A percentile compares a stretch with the other conserved stretches of the same genome.
Evolutionary conservation across 2,329 filamentous ascomycete genomes (phyloP).

Genomic region (Fusarium hostae): DNA sequence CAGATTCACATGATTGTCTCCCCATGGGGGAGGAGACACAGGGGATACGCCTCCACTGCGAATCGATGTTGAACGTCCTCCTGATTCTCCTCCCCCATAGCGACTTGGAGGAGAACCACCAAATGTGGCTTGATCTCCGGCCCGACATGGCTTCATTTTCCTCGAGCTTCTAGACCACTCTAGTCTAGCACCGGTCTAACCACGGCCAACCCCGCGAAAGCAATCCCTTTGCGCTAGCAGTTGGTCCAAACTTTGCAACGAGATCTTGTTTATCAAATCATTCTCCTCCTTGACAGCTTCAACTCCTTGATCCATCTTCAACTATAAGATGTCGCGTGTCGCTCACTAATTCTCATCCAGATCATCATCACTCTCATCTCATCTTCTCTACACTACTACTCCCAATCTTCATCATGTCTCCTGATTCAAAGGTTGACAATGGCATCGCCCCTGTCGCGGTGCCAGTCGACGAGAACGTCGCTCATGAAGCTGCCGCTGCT

Average conservation of each 20-base stretch:
- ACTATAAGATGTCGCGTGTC: slow-evolving; percentile 17
- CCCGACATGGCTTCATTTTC: neutral
- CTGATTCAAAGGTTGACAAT: slow-evolving; percentile 12
- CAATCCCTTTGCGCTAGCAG: neutral
- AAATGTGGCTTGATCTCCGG: neutral
- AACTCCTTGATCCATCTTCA: neutral
- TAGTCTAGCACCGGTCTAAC: slow-evolving; percentile 13
- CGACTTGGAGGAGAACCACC: too few species aligned
- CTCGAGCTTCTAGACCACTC: neutral
- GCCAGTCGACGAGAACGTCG: slow-evolving; percentile 26
- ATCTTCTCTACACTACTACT: neutral
- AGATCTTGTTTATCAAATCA: neutral
- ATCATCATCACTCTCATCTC: slow-evolving; percentile 2
- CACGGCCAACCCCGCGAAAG: slow-evolving; percentile 13
- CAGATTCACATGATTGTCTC: slow-evolving; percentile 11
- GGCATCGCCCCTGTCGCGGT: slow-evolving; percentile 19
- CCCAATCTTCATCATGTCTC: slow-evolving; percentile 21
- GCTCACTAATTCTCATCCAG: neutral
- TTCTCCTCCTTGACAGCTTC: slow-evolving; percentile 10
- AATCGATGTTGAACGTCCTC: neutral
- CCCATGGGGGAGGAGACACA: slow-evolving; percentile 18
- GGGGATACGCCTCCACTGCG: neutral
- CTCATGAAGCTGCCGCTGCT: slow-evolving; percentile 43
- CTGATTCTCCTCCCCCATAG: neutral
- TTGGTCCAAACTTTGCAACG: neutral